Evolutionary conservation across 2,329 filamentous ascomycete species (phyloP).

Genomic region (Cercospora sesami): DNA sequence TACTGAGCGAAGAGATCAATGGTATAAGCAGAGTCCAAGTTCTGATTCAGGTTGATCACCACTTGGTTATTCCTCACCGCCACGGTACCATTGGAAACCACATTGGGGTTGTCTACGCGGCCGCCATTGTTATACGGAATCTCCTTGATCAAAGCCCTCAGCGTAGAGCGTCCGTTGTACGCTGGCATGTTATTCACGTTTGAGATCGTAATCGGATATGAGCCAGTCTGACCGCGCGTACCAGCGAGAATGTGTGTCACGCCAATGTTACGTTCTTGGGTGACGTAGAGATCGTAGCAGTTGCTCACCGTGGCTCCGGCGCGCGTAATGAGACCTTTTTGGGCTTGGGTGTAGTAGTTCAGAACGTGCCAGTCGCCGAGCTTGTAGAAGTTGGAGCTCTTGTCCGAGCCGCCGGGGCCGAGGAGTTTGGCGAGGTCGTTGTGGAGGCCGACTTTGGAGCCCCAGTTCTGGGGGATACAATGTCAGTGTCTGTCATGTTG

Average conservation of each 20-base stretch:
- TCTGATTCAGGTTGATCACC: neutral
- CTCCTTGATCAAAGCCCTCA: neutral
- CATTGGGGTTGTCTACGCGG: neutral
- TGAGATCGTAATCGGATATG: neutral
- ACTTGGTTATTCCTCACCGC: slow-evolving; percentile 1
- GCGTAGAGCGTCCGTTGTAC: neutral
- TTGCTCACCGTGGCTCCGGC: neutral
- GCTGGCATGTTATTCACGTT: neutral
- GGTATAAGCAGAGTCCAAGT: neutral
- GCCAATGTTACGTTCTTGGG: neutral
- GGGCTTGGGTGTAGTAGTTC: neutral
- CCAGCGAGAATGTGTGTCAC: neutral
- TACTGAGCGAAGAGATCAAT: slow-evolving; percentile 3
- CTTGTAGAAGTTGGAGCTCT: neutral
- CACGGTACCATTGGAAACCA: neutral
- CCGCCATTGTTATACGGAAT: neutral
- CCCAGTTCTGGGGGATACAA: neutral
- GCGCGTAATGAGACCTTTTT: neutral
- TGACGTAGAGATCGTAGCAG: slow-evolving; percentile 1
- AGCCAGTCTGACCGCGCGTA: neutral
- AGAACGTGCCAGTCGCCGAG: slow-evolving; percentile 6
- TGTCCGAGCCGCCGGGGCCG: neutral
- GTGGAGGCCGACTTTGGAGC: neutral
- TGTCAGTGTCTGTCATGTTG: neutral
- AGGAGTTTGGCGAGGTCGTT: slow-evolving; percentile 3